Base-by-base conservation (phyloP, 2,329 filamentous ascomycete species). In the Lecanoromycetidae sp. region DNA sequence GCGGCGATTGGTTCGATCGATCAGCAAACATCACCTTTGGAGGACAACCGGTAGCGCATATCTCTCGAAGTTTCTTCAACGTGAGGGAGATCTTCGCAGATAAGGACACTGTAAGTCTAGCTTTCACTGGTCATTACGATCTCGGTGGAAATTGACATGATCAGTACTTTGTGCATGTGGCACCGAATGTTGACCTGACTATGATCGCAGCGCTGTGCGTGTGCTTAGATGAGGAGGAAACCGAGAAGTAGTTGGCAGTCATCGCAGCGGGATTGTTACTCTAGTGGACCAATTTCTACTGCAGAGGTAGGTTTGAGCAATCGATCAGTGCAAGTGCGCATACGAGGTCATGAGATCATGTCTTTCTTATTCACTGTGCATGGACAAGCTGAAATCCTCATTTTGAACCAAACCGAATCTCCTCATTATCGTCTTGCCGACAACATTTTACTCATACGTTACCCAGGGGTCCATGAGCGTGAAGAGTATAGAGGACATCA, bases 141-240 rank as follows among this genome's bases (percentile, higher is more conserved):
- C 4, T 7, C 5, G 25, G 13, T 33, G 6, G n/a, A n/a, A n/a
- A 25, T 23, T 5, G 12, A 19, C 10, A 7, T 13, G 19, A 10
- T 22, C 29, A 47, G 39, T 85, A 85, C 54, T 72, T 69, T 1
- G 69, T 85, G 4, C 70, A 69, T 0, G 70, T 84, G 5, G 79
- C 79, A 1, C 77, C 80, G 0, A 75, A 75, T 13, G 75, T 82
- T 5, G 81, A 86, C 57, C 70, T 82, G 62, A 73, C 77, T 3
- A 57, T 84, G 38, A 73, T 84, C 54, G 76, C 71, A 0, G 81
- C 80, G 9, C 66, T 84, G 57, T 84, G 79, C 57, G 77, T 85
- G 44, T 78, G 74, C 51, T 64, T 84, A 50, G 81, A 84, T 53
- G 79, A 84, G 69, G 74, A 72, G 65, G 74, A 80, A 48, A 75